Evolutionary conservation across 2,329 filamentous ascomycete genomes (phyloP).

Genomic region (Aspergillus fischeri): DNA sequence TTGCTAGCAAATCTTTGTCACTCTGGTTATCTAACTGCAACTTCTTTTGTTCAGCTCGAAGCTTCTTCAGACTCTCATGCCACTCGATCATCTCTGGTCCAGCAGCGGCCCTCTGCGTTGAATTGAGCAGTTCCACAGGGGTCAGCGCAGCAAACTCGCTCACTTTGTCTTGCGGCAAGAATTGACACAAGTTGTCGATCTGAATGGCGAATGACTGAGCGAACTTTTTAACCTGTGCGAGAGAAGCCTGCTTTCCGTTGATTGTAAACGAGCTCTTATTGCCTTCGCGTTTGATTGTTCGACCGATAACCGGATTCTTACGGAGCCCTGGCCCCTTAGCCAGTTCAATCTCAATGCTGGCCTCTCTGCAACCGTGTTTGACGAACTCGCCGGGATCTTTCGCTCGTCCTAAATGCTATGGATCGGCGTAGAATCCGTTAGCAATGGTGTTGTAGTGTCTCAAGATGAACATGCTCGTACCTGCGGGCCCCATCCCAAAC

Average conservation of each 20-base stretch:
- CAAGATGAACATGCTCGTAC: slow-evolving; percentile 30
- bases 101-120: slow-evolving; percentile 85
- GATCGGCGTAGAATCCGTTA: background rate
- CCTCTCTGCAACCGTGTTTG: slow-evolving; percentile 76
- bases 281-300: slow-evolving; percentile 75
- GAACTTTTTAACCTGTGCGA: slow-evolving; percentile 63
- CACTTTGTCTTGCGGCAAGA: slow-evolving; percentile 91
- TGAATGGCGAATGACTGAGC: slow-evolving; percentile 77
- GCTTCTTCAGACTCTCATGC: slow-evolving; percentile 69
- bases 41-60: slow-evolving; percentile 66
- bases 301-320: slow-evolving; percentile 68
- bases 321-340: slow-evolving; percentile 54
- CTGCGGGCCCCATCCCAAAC: slow-evolving; percentile 74
- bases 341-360: slow-evolving; percentile 86
- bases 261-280: slow-evolving; percentile 77
- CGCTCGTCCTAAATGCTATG: slow-evolving; percentile 73
- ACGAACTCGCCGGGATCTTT: slow-evolving; percentile 85
- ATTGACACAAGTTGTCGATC: slow-evolving; percentile 96
- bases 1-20: slow-evolving; percentile 60
- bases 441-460: background rate
- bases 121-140: slow-evolving; percentile 73
- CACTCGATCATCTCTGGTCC: slow-evolving; percentile 72
- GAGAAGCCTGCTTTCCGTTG: slow-evolving; percentile 59
- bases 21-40: slow-evolving; percentile 55
- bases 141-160: slow-evolving; percentile 85